Conservation (phyloP, 2,329 filamentous ascomycete genomes). For the Pseudogymnoascus sp. region DNA sequence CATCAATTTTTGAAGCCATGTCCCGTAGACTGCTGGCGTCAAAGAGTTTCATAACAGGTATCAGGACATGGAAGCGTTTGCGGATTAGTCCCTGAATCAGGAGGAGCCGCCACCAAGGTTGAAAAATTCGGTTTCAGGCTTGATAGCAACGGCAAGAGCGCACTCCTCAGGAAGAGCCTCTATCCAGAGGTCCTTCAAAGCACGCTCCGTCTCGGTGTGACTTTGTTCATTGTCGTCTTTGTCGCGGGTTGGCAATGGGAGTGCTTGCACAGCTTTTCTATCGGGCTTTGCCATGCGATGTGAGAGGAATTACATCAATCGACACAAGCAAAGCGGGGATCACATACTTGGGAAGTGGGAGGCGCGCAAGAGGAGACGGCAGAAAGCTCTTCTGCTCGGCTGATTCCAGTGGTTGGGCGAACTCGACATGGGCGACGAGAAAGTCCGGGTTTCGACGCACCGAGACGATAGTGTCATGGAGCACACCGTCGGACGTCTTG, state of each 20-base stretch:
- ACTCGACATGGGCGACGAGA: slow-evolving; percentile 30
- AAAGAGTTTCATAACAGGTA: slow-evolving; percentile 13
- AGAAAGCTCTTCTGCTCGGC: neutral
- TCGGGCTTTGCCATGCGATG: too few species aligned
- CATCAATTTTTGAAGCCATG: too few species aligned
- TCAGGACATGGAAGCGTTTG: slow-evolving; percentile 14
- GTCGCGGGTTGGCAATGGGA: neutral
- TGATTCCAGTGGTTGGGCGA: slow-evolving; percentile 8
- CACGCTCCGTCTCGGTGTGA: slow-evolving; percentile 22
- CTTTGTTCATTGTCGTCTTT: slow-evolving; percentile 9
- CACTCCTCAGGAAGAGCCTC: slow-evolving; percentile 16
- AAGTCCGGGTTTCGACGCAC: slow-evolving; percentile 18
- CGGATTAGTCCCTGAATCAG: slow-evolving; percentile 21
- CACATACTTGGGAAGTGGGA: neutral
- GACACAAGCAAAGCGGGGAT: too few species aligned
- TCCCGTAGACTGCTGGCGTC: too few species aligned
- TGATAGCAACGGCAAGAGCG: slow-evolving; percentile 7
- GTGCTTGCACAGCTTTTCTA: too few species aligned
- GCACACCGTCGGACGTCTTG: slow-evolving; percentile 15
- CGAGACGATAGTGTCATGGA: slow-evolving; percentile 23
- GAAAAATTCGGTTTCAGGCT: slow-evolving; percentile 24
- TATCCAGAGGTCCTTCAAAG: slow-evolving; percentile 18
- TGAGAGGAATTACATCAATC: too few species aligned
- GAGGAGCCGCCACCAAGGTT: slow-evolving; percentile 27
- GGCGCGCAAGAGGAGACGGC: neutral